A percentile compares a stretch with the other conserved stretches of the same genome.
These are phyloP conservation scores for Globisporangium paddicum DNA, from an alignment of 352 stramenopile species.

Conservation along the genomic window DNA sequence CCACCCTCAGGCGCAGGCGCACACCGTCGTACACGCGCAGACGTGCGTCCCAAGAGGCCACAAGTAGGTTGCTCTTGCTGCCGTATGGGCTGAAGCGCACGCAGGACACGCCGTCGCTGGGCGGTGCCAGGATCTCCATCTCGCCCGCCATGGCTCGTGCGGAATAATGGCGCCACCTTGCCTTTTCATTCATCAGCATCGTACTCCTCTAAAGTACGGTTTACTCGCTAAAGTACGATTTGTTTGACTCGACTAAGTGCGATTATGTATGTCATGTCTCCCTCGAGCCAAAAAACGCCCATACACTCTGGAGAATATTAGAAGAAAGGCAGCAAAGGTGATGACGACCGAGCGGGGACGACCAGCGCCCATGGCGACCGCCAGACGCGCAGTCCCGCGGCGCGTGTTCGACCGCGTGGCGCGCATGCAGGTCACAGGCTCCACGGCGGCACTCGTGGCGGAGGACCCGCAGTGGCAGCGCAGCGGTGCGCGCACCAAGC, in stretches of 20 bases:
- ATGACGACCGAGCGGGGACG: conserved; percentile 1
- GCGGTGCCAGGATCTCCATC: conserved; percentile 60
- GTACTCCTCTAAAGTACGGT: not conserved
- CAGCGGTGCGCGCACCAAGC: conserved; percentile 21
- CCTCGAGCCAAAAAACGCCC: not conserved
- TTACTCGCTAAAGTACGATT: not conserved
- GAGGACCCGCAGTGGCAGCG: conserved; percentile 32
- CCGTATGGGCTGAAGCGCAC: conserved; percentile 65
- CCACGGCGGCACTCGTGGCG: conserved; percentile 9
- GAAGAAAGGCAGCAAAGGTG: not conserved
- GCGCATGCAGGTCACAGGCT: conserved; percentile 62
- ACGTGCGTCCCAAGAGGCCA: conserved; percentile 72
- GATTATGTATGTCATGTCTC: not conserved
- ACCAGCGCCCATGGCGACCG: conserved; percentile 3
- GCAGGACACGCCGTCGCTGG: conserved; percentile 79
- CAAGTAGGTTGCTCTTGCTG: conserved; percentile 51
- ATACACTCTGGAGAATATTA: not conserved
- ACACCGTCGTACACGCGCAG: conserved; percentile 67
- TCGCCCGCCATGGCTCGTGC: conserved; percentile 22
- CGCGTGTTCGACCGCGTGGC: conserved; percentile 47
- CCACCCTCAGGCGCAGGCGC: conserved; percentile 47
- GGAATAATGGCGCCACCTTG: not conserved
- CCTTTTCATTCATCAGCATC: not conserved
- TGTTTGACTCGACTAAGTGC: not conserved
- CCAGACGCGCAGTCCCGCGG: conserved; percentile 8